phyloP scores from a whole-genome alignment of 257 asterid species.

The Capsicum pubescens region DNA sequence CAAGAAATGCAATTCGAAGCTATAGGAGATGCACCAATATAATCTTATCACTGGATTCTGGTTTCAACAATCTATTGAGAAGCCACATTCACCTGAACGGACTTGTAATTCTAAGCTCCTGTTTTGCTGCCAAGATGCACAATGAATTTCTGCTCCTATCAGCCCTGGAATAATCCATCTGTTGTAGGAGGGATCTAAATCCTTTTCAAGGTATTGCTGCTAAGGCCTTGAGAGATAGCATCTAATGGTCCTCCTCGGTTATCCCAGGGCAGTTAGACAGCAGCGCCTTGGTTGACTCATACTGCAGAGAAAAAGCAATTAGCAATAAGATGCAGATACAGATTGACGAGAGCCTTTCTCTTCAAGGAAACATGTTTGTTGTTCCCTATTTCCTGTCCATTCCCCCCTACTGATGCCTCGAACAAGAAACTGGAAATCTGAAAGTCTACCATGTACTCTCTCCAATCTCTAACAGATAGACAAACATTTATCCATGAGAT shows the following conservation, averaged over 20 bases:
- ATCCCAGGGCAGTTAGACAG: conserved; percentile 73
- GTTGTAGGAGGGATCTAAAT: background rate
- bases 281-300: conserved; percentile 70
- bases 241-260: conserved; percentile 84
- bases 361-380: background rate
- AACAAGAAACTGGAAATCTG: background rate
- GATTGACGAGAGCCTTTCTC: background rate
- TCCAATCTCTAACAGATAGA: background rate
- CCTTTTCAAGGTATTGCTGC: background rate
- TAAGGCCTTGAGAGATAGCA: conserved; percentile 4
- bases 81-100: background rate
- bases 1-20: conserved; percentile 7
- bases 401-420: background rate
- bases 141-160: background rate
- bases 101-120: background rate
- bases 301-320: conserved; percentile 47
- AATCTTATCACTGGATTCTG: background rate
- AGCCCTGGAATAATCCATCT: background rate
- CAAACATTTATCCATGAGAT: background rate
- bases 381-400: background rate
- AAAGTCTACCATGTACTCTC: background rate
- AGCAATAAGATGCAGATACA: conserved; percentile 28
- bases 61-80: background rate
- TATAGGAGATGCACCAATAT: background rate
- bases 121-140: conserved; percentile 14